Evolutionary conservation across 2,329 filamentous ascomycete species (phyloP).

Genomic region (Setomelanomma holmii): DNA sequence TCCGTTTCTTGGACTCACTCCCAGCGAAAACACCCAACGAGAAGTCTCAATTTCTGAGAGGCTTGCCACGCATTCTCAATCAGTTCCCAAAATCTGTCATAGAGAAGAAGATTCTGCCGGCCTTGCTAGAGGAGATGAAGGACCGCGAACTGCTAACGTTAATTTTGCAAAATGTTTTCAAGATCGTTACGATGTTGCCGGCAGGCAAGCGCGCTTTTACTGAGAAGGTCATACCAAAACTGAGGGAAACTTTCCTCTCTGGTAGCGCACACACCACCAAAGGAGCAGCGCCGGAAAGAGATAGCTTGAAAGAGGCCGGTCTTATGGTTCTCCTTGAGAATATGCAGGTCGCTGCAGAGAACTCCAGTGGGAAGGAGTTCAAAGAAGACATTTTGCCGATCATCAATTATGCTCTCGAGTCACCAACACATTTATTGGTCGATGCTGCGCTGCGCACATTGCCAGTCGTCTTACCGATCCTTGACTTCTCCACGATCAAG

Average conservation of each 20-base stretch:
- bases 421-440: constrained; percentile 85
- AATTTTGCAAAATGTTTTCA: constrained; percentile 91
- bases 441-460: constrained; percentile 83
- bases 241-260: constrained; percentile 82
- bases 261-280: constrained; percentile 53
- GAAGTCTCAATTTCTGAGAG: constrained; percentile 90
- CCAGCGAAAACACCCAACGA: constrained; percentile 91
- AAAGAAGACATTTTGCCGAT: constrained; percentile 94
- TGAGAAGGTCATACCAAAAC: constrained; percentile 82
- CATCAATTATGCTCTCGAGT: constrained; percentile 82
- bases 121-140: constrained; percentile 90
- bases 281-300: constrained; percentile 69
- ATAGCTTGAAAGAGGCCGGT: constrained; percentile 84
- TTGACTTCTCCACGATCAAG: constrained; percentile 97
- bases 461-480: constrained; percentile 79
- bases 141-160: constrained; percentile 85
- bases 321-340: constrained; percentile 92
- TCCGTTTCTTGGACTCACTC: constrained; percentile 89
- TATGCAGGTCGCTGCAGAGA: constrained; percentile 75
- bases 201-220: constrained; percentile 76
- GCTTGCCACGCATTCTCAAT: constrained; percentile 82
- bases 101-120: constrained; percentile 92
- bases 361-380: constrained; percentile 89
- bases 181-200: constrained; percentile 81
- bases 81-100: constrained; percentile 94